Percentiles rank a stretch among this genome's conserved stretches.
These are phyloP conservation scores for Rhizophagus prolifer DNA, from an alignment of 192 early-diverging fungal species.

Conservation along the genomic window DNA sequence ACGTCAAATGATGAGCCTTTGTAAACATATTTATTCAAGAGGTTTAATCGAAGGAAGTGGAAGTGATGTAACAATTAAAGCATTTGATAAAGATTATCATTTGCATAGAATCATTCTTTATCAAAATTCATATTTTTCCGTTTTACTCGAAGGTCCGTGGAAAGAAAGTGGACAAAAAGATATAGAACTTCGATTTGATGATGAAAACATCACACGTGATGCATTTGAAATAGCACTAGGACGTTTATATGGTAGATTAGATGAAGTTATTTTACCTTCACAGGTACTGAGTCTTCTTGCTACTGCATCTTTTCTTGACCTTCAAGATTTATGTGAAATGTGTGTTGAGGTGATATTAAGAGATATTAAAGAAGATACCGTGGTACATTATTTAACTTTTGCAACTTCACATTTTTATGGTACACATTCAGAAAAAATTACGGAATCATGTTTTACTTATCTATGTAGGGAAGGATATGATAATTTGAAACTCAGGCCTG, in stretches of 20 bases:
- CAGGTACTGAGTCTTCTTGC: constrained; percentile 51
- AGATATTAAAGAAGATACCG: constrained; percentile 34
- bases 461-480: constrained; percentile 54
- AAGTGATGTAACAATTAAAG: constrained; percentile 47
- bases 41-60: constrained; percentile 49
- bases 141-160: constrained; percentile 49
- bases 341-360: constrained; percentile 33
- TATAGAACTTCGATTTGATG: constrained; percentile 50
- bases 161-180: constrained; percentile 34
- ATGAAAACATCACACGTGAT: constrained; percentile 49
- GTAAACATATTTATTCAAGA: constrained; percentile 46
- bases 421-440: constrained; percentile 44
- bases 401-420: constrained; percentile 44
- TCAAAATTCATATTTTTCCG: constrained; percentile 53
- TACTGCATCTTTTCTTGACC: constrained; percentile 47
- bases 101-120: constrained; percentile 55
- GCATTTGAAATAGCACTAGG: constrained; percentile 53
- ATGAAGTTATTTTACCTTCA: constrained; percentile 35
- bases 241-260: constrained; percentile 50
- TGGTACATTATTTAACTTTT: constrained; percentile 45
- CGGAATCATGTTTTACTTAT: constrained; percentile 49
- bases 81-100: constrained; percentile 48
- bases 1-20: constrained; percentile 34
- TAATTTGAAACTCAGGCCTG: constrained; percentile 35
- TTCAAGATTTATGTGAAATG: constrained; percentile 46